Base-by-base conservation (phyloP, 257 asterid species). In the Petunia secreta region DNA sequence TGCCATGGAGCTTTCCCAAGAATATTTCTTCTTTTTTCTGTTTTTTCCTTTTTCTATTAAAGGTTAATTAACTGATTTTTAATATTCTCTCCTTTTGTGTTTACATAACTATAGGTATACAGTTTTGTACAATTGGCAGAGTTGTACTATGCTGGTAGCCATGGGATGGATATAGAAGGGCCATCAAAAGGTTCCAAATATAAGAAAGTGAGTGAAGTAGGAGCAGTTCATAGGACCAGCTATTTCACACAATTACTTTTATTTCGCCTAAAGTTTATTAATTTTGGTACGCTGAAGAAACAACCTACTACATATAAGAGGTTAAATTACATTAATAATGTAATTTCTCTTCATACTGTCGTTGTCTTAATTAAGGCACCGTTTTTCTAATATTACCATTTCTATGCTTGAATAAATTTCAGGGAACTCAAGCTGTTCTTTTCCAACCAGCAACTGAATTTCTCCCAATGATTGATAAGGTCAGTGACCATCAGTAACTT, bases 391-490 rank as follows among this genome's bases (percentile, higher is more conserved):
- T 11, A 16, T 11, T 14, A 15, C 34, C 4, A 41, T 68, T 44
- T 43, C 1, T 1, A 11, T 38, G 3, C 48, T 39, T 43, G 15
- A 65, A 25, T 25, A 25, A 69, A 50, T 73, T 43, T 25, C 66
- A 90, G 95, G 96, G 87, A 38, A 88, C 84, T 60, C 85, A 88
- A 84, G 82, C 89, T 59, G 91, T 89, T 66, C 88, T 86, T 41
- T 92, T 84, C 87, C 97, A 92, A 84, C 94, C 98, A 2, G 98
- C 97, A 8, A 87, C 83, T 77, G 96, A 94, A 57, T 92, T 85
- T 78, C 91, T 94, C 59, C 96, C 97, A n/a, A 88, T 94, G 91
- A 91, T 94, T 2, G 90, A 88, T 68, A 89, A 91, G 97, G 98
- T 89, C 57, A 58, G 80, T 69, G 6, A 55, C 52, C 64, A 4